A percentile compares a stretch with the other conserved stretches of the same genome.
Conservation (phyloP, 2,329 filamentous ascomycete genomes). For the Ophiostoma tasmaniense region DNA sequence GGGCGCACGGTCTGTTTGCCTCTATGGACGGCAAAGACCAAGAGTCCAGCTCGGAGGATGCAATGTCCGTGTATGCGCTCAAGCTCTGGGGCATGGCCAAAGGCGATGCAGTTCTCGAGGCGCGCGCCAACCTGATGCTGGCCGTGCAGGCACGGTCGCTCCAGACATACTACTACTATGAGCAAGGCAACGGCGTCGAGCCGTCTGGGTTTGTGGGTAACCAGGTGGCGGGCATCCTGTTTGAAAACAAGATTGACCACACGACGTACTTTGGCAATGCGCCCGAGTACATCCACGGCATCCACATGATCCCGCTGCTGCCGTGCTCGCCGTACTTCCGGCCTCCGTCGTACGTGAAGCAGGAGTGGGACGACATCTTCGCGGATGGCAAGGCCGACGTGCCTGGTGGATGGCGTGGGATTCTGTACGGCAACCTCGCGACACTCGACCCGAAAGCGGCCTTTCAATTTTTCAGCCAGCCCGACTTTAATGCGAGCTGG, state of each 20-base stretch:
- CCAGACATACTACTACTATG: conserved; percentile 75
- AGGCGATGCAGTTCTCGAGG: conserved; percentile 71
- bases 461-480: conserved; percentile 65
- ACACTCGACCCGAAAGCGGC: conserved; percentile 61
- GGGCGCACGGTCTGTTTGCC: conserved; percentile 74
- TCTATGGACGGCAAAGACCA: conserved; percentile 68
- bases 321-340: conserved; percentile 62
- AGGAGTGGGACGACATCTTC: conserved; percentile 82
- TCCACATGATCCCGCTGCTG: conserved; percentile 74
- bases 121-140: conserved; percentile 74
- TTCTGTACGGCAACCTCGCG: conserved; percentile 75
- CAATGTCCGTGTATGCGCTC: conserved; percentile 75
- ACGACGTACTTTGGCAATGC: conserved; percentile 77
- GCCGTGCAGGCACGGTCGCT: conserved; percentile 66
- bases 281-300: conserved; percentile 64
- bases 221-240: conserved; percentile 63
- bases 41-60: conserved; percentile 86
- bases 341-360: conserved; percentile 57
- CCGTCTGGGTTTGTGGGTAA: conserved; percentile 73
- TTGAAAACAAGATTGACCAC: conserved; percentile 94
- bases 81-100: conserved; percentile 87
- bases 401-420: conserved; percentile 72
- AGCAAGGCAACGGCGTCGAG: conserved; percentile 57
- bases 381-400: conserved; percentile 59
- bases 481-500: conserved; percentile 57